phyloP scores from a whole-genome alignment of 2,329 filamentous ascomycete species.

The Dactylellina cionopaga region DNA sequence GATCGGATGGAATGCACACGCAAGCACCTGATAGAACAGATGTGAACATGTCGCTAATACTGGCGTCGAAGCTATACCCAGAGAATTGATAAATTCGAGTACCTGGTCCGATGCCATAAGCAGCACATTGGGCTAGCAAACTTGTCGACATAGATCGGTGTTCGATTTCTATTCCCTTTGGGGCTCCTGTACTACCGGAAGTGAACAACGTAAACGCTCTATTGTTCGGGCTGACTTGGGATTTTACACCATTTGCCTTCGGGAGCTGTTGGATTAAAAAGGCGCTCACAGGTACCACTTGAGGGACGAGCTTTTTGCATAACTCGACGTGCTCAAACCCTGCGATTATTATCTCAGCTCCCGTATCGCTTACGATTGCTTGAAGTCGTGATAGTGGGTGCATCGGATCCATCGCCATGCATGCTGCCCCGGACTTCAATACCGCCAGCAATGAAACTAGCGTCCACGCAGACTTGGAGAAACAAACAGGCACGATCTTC shows the following conservation, averaged over 20 bases:
- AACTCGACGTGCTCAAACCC: conserved; percentile 14
- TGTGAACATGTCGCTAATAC: conserved; percentile 68
- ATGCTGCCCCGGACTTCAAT: conserved; percentile 65
- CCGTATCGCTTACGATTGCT: conserved; percentile 63
- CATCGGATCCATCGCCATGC: conserved; percentile 64
- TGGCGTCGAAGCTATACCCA: conserved; percentile 68
- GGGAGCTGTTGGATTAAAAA: conserved; percentile 14
- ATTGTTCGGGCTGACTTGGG: conserved; percentile 56
- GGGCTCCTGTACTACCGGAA: conserved; percentile 72
- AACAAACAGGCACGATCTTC: conserved; percentile 64
- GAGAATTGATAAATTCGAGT: conserved; percentile 65
- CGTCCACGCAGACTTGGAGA: conserved; percentile 66
- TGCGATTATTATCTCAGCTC: conserved; percentile 58
- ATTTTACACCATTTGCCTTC: conserved; percentile 4
- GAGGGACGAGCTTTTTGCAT: not conserved
- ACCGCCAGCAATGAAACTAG: conserved; percentile 63
- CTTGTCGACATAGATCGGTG: conserved; percentile 65
- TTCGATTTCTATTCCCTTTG: conserved; percentile 70
- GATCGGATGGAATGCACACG: conserved; percentile 68
- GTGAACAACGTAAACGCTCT: conserved; percentile 72
- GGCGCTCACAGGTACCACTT: conserved; percentile 12
- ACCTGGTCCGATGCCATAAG: conserved; percentile 62
- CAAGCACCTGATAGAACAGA: conserved; percentile 66
- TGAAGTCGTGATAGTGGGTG: conserved; percentile 64
- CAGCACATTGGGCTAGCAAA: conserved; percentile 62